phyloP scores from a whole-genome alignment of 1,284 basidiomycete genomes.

The Heterobasidion parviporum region DNA sequence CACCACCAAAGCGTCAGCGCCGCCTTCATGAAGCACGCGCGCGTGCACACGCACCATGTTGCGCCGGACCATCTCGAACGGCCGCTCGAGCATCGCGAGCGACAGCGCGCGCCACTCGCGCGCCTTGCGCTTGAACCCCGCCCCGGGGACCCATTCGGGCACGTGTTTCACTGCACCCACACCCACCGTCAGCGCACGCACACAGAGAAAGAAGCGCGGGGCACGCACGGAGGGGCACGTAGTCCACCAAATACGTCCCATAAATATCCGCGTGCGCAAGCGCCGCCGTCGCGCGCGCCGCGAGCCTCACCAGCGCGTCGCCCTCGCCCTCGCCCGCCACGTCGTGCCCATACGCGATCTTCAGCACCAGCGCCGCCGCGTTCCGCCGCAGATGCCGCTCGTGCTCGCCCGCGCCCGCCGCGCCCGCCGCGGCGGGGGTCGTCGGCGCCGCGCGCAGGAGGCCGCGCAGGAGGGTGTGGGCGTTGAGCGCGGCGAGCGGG shows the following conservation, averaged over 20 bases:
- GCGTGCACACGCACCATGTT: neutral
- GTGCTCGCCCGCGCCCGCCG: too few species aligned
- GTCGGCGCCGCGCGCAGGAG: too few species aligned
- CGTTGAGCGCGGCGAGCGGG: too few species aligned
- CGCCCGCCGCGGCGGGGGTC: too few species aligned
- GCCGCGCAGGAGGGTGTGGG: too few species aligned
- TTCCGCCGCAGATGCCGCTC: too few species aligned
- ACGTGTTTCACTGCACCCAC: conserved; percentile 42
- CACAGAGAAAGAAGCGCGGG: neutral
- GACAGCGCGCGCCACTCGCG: conserved; percentile 36
- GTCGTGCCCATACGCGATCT: conserved; percentile 56
- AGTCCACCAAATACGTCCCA: conserved; percentile 52
- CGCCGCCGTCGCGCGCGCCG: conserved; percentile 45
- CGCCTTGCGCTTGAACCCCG: conserved; percentile 46
- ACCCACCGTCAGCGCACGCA: neutral
- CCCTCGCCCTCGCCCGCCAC: conserved; percentile 33
- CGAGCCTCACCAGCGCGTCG: conserved; percentile 53
- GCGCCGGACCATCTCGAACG: neutral
- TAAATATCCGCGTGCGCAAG: conserved; percentile 50
- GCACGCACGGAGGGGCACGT: conserved; percentile 42
- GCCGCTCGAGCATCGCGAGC: neutral
- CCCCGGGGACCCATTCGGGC: conserved; percentile 59
- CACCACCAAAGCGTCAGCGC: too few species aligned
- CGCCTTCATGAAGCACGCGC: too few species aligned
- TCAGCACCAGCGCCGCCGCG: conserved; percentile 17